phyloP scores from a whole-genome alignment of 768 basidiomycete species.

The Pulveroboletus sp. region DNA sequence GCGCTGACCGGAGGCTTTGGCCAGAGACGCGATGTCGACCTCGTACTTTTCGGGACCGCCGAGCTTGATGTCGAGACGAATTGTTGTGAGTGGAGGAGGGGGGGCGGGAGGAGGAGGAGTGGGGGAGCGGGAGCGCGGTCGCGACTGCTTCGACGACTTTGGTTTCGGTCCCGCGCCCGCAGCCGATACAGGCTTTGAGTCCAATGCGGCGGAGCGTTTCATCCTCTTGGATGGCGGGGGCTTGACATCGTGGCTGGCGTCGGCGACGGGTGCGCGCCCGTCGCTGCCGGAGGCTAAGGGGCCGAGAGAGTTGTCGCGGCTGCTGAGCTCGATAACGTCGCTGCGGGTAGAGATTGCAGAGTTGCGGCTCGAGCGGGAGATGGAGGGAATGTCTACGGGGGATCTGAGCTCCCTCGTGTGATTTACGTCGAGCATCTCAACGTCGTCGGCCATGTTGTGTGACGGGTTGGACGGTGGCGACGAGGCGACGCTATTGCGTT shows the following conservation, averaged over 20 bases:
- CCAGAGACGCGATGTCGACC: slow-evolving; percentile 55
- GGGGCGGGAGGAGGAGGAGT: slow-evolving; percentile 47
- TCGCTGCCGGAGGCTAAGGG: slow-evolving; percentile 11
- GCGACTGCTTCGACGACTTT: slow-evolving; percentile 45
- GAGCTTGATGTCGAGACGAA: slow-evolving; percentile 64
- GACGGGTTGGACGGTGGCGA: slow-evolving; percentile 20
- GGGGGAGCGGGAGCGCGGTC: slow-evolving; percentile 52
- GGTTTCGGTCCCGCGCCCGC: slow-evolving; percentile 43
- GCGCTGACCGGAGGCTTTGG: slow-evolving; percentile 65
- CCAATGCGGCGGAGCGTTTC: slow-evolving; percentile 22
- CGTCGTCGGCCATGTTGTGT: slow-evolving; percentile 26
- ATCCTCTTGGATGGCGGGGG: slow-evolving; percentile 31
- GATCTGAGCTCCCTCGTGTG: slow-evolving; percentile 1
- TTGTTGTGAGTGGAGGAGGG: slow-evolving; percentile 53
- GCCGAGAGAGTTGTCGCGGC: slow-evolving; percentile 29
- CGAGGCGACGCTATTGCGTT: slow-evolving; percentile 29
- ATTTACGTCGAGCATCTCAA: slow-evolving; percentile 27
- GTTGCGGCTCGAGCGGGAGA: slow-evolving; percentile 16
- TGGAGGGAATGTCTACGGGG: slow-evolving; percentile 2
- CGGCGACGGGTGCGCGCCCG: slow-evolving; percentile 11
- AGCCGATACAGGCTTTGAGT: slow-evolving; percentile 28
- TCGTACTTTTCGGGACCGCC: slow-evolving; percentile 76
- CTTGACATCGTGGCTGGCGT: slow-evolving; percentile 19
- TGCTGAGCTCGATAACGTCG: slow-evolving; percentile 29
- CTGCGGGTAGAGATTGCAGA: slow-evolving; percentile 15